These are phyloP conservation scores for Candida morakotiae DNA, from an alignment of 805 yeast genomes.

Conservation along the genomic window DNA sequence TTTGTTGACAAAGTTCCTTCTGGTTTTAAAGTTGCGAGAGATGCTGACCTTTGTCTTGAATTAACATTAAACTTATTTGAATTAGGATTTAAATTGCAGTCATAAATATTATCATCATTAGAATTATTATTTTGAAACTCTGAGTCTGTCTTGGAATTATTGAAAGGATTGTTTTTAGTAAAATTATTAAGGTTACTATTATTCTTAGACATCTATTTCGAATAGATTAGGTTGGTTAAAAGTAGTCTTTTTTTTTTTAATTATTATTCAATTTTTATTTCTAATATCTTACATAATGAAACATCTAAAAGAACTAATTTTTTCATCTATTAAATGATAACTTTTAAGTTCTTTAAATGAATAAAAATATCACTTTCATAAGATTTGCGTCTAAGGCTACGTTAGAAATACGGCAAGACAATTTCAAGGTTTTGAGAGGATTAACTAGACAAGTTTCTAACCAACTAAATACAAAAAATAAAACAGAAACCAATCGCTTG, in stretches of 20 bases:
- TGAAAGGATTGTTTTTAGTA: not conserved
- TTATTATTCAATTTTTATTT: too few relatives aligned
- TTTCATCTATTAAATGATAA: too few relatives aligned
- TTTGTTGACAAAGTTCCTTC: slow-evolving; percentile 9
- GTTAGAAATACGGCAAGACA: too few relatives aligned
- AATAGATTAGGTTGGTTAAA: too few relatives aligned
- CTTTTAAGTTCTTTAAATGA: too few relatives aligned
- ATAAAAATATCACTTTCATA: too few relatives aligned
- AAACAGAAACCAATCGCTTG: not conserved
- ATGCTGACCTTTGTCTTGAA: slow-evolving; percentile 5
- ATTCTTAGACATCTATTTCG: too few relatives aligned
- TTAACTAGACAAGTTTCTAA: slow-evolving; percentile 1
- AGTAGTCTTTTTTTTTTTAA: too few relatives aligned
- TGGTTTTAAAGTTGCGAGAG: slow-evolving; percentile 8
- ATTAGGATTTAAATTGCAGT: not conserved
- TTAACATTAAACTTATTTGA: not conserved
- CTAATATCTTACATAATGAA: too few relatives aligned
- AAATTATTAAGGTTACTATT: too few relatives aligned
- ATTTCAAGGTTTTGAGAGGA: not conserved
- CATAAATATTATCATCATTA: not conserved
- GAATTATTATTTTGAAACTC: not conserved
- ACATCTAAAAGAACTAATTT: too few relatives aligned
- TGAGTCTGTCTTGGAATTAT: not conserved
- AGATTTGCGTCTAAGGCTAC: too few relatives aligned
- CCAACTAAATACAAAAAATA: not conserved